phyloP scores from a whole-genome alignment of 1,284 basidiomycete genomes.

The Chondrostereum purpureum region DNA sequence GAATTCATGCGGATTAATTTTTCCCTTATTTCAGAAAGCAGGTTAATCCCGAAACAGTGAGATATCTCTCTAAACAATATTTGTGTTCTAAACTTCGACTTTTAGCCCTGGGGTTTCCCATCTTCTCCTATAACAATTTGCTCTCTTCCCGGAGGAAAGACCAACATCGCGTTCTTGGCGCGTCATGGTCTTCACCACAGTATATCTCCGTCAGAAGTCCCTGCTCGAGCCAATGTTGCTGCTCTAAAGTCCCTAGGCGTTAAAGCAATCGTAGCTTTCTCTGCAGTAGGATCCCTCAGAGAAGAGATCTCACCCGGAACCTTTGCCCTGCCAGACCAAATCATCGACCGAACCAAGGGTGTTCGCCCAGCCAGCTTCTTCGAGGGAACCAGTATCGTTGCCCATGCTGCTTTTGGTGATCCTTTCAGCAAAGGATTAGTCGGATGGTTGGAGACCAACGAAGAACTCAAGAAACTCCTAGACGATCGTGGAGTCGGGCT shows the following conservation, averaged over 20 bases:
- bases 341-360: constrained; percentile 96
- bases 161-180: constrained; percentile 84
- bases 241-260: constrained; percentile 92
- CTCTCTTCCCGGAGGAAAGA: constrained; percentile 64
- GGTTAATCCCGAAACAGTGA: constrained; percentile 65
- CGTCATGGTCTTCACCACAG: constrained; percentile 82
- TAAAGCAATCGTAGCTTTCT: constrained; percentile 87
- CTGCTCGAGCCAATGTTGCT: constrained; percentile 88
- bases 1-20: background rate
- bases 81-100: constrained; percentile 6
- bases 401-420: constrained; percentile 92
- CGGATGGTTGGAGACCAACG: constrained; percentile 58
- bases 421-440: constrained; percentile 71
- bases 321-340: constrained; percentile 86
- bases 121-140: constrained; percentile 90
- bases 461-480: constrained; percentile 59
- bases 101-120: constrained; percentile 89
- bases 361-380: constrained; percentile 86
- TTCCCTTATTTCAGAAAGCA: constrained; percentile 42
- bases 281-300: constrained; percentile 91
- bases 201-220: constrained; percentile 72
- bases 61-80: constrained; percentile 14
- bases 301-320: constrained; percentile 93
- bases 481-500: constrained; percentile 52
- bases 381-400: constrained; percentile 75